Evolutionary conservation across 2,329 filamentous ascomycete genomes (phyloP).

Genomic region (Curvularia eragrostidis): DNA sequence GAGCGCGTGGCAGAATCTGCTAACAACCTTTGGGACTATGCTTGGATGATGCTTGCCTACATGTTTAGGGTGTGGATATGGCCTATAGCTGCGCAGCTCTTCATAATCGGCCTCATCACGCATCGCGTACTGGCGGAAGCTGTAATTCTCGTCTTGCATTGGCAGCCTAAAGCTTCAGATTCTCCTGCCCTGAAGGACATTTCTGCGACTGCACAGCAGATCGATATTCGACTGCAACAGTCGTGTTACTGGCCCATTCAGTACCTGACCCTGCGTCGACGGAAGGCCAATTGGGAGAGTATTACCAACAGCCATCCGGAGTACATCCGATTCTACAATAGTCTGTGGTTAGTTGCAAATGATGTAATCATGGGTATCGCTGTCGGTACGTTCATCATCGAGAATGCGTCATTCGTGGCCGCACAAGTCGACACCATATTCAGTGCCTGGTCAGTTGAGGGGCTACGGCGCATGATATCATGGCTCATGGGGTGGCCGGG

Average conservation of each 20-base stretch:
- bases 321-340: slow-evolving; percentile 99
- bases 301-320: slow-evolving; percentile 94
- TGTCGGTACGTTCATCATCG: slow-evolving; percentile 93
- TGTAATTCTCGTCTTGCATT: slow-evolving; percentile 81
- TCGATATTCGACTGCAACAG: slow-evolving; percentile 95
- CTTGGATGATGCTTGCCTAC: slow-evolving; percentile 72
- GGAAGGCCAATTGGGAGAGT: slow-evolving; percentile 93
- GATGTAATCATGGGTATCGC: slow-evolving; percentile 99
- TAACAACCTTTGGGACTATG: slow-evolving; percentile 79
- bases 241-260: slow-evolving; percentile 99
- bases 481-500: slow-evolving; percentile 93
- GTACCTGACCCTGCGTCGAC: slow-evolving; percentile 86
- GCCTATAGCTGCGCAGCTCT: slow-evolving; percentile 72
- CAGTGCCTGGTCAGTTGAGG: slow-evolving; percentile 83
- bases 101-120: slow-evolving; percentile 78
- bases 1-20: slow-evolving; percentile 95
- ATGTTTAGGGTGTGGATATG: slow-evolving; percentile 77
- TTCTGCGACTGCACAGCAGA: slow-evolving; percentile 94
- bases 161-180: slow-evolving; percentile 73
- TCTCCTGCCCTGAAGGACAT: slow-evolving; percentile 91
- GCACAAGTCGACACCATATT: slow-evolving; percentile 78
- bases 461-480: slow-evolving; percentile 83
- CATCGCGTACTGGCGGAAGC: slow-evolving; percentile 83
- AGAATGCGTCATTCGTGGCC: slow-evolving; percentile 87
- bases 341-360: slow-evolving; percentile 96